Evolutionary conservation across 1,139 yeast species (phyloP).

Genomic region (Hyphopichia khmerensis): DNA sequence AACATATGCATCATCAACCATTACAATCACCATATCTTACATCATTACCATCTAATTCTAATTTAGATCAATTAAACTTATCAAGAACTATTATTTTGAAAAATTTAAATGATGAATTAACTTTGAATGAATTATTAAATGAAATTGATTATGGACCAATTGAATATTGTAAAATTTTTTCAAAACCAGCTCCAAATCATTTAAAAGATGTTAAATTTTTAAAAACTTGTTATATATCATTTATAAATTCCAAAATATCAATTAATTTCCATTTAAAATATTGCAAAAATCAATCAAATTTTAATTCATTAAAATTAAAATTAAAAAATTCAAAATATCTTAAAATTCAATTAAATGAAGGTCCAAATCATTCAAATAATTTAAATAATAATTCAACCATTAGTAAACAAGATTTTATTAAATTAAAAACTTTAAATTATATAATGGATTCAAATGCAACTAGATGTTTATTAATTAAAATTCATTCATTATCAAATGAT

Average conservation of each 20-base stretch:
- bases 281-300: slow-evolving; percentile 24
- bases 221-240: slow-evolving; percentile 40
- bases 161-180: slow-evolving; percentile 39
- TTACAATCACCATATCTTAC: slow-evolving; percentile 22
- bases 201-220: slow-evolving; percentile 19
- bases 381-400: slow-evolving; percentile 6
- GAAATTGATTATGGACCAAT: slow-evolving; percentile 44
- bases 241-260: slow-evolving; percentile 36
- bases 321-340: slow-evolving; percentile 31
- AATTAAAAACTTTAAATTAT: slow-evolving; percentile 43
- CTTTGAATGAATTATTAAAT: slow-evolving; percentile 32
- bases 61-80: slow-evolving; percentile 32
- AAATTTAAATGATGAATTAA: slow-evolving; percentile 26
- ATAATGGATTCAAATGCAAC: slow-evolving; percentile 43
- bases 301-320: slow-evolving; percentile 23
- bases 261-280: slow-evolving; percentile 36
- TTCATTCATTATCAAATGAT: slow-evolving; percentile 6
- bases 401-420: slow-evolving; percentile 35
- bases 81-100: slow-evolving; percentile 40
- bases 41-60: slow-evolving; percentile 16
- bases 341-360: slow-evolving; percentile 32
- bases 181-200: slow-evolving; percentile 28
- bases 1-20: no score
- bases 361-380: slow-evolving; percentile 4
- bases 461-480: slow-evolving; percentile 27